Evolutionary conservation across 192 early-diverging fungal species (phyloP), one percentile per base, ranked within the genome.

Genomic region (Physocladia obscura): DNA sequence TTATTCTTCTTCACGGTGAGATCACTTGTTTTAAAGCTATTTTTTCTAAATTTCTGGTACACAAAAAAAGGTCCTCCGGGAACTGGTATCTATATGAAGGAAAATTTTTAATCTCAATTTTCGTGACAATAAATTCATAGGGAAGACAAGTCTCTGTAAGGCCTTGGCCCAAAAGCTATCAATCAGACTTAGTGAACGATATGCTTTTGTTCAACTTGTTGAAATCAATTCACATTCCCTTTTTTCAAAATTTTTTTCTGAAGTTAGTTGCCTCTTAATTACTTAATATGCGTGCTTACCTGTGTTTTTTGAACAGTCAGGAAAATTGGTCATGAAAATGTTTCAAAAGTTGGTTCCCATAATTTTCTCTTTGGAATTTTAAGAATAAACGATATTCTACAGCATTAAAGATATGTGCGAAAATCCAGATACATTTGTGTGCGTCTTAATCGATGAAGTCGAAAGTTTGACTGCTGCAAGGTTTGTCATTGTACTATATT

Each of bases 161-260:
- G 89, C 83, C 1, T 67, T 91, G 27, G 87, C 90, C 26, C 78
- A 82, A 74, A 89, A 86, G 55, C 59, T 89, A 15, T 67, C 87
- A 0, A 84, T 90, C 49, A 72, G 89, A 27, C 69, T 89, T n/a
- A 58, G 75, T 22, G 70, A 79, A 36, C 75, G 87, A 34, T 89
- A 82, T 57, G 29, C 76, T 21, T 71, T 79, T 31, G 74, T 79
- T 0, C 87, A 84, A 49, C 77, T 92, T 1, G 73, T 88, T 30
- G 89, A 92, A 75, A 90, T 92, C 74, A 90, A 90, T 65, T 81
- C 82, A 27, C 89, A 89, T 70, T 84, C 82, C 34, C 51, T 92
- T 24, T 91, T 92, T 60, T 88, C 86, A 54, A 92, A 92, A 69
- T 92, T 85, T 79, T 92, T 88, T 69, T 85, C 87, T 6, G 90